phyloP scores from a whole-genome alignment of 164 flowering plant genomes.

The Piper longum region DNA sequence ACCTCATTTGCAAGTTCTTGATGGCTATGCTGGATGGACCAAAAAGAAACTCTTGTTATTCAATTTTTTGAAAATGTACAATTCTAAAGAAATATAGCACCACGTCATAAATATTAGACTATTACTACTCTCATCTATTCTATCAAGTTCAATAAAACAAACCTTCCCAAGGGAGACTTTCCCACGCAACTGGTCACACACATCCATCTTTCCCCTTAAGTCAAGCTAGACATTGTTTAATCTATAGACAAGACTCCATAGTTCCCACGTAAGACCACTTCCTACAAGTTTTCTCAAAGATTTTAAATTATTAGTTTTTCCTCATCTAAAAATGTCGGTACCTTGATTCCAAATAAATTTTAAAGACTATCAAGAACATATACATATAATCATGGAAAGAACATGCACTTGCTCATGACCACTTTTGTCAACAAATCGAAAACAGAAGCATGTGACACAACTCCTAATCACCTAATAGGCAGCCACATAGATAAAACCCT shows the following conservation, averaged over 20 bases:
- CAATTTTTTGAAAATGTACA: too few relatives aligned
- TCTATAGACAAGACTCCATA: conserved; percentile 34
- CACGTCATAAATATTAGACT: background rate
- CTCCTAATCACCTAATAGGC: conserved; percentile 64
- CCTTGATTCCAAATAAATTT: background rate
- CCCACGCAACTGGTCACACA: conserved; percentile 37
- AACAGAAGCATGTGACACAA: conserved; percentile 29
- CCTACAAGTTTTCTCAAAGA: conserved; percentile 27
- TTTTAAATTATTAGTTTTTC: background rate
- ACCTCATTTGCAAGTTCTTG: conserved; percentile 40
- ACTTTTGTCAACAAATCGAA: conserved; percentile 26
- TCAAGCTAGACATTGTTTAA: conserved; percentile 20
- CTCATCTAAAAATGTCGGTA: background rate
- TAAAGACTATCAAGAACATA: background rate
- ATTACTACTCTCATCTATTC: background rate
- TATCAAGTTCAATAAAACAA: background rate
- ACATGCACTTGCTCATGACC: conserved; percentile 69
- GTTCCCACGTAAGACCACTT: conserved; percentile 34
- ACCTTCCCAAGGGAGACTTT: conserved; percentile 15
- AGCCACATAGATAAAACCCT: conserved; percentile 33
- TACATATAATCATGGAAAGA: conserved; percentile 24
- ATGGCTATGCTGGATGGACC: conserved; percentile 27
- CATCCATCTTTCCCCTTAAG: conserved; percentile 34
- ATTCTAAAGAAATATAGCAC: background rate
- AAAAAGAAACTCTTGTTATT: background rate